Conservation (phyloP, 306 rosid species). For the Quercus mongolica region DNA sequence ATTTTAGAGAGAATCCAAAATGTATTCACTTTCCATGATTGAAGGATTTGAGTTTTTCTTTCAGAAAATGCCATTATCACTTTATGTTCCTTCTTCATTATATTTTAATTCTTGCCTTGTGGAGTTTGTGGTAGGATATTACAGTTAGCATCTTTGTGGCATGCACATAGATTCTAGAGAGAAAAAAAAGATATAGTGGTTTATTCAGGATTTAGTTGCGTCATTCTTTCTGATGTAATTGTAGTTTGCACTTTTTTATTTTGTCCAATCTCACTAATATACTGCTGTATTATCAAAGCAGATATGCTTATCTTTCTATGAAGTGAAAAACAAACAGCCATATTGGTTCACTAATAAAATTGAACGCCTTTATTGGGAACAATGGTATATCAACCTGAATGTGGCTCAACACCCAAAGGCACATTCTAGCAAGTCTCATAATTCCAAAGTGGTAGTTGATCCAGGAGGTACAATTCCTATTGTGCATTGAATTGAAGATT, state of each 20-base stretch:
- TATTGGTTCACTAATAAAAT: slow-evolving; percentile 82
- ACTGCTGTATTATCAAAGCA: slow-evolving; percentile 33
- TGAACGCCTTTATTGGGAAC: slow-evolving; percentile 93
- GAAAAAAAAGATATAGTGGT: not conserved
- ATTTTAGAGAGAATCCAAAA: not conserved
- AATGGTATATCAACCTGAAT: slow-evolving; percentile 89
- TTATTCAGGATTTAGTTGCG: not conserved
- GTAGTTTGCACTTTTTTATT: not conserved
- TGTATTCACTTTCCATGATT: not conserved
- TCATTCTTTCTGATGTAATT: not conserved
- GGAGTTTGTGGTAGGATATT: not conserved
- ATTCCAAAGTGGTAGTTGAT: slow-evolving; percentile 63
- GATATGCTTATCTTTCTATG: slow-evolving; percentile 93
- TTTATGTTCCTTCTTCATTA: not conserved
- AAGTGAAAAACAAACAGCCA: slow-evolving; percentile 74
- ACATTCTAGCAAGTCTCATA: slow-evolving; percentile 69
- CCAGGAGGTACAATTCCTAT: slow-evolving; percentile 62
- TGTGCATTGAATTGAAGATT: slow-evolving; percentile 11
- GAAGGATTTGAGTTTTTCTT: not conserved
- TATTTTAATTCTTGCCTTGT: not conserved
- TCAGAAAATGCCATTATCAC: not conserved
- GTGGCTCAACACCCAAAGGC: slow-evolving; percentile 66
- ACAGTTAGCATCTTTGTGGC: not conserved
- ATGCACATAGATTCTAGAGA: not conserved
- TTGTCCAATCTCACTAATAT: not conserved